Evolutionary conservation across 2,329 filamentous ascomycete genomes (phyloP), one percentile per base, ranked within the genome.

Genomic region (Laburnicola sp.): DNA sequence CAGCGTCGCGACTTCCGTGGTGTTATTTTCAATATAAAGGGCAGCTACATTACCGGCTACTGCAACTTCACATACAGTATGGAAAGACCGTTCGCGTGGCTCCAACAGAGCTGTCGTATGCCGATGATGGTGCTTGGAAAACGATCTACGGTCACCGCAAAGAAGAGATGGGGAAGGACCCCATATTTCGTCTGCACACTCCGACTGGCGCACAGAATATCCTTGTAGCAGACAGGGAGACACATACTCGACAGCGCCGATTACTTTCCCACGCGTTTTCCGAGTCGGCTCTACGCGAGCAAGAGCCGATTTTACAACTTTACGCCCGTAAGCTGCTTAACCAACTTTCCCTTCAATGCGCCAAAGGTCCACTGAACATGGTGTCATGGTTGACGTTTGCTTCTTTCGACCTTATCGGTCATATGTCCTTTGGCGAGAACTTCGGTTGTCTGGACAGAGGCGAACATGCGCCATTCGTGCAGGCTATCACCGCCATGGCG

Each of bases 101-200:
- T 2, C 72, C 72, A 0, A 66, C 69, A 34, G 66, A 74, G 45
- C 27, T 73, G 1, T 69, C 70, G 1, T 70, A 68, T 53, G 69
- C 56, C 35, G 58, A 65, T 6, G 56, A 10, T 9, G 42, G 36
- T 3, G 16, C 16, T 6, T 37, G 35, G 35, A 21, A 37, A 7
- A 21, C 21, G 7, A 21, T 37, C 5, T 21, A 16, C 8, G 35
- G 35, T 22, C n/a, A 21, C 3, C 21, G n/a, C 11, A 21, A 37
- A n/a, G 35, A 37, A 8, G 35, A 37, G 23, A 11, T 37, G 35
- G n/a, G n/a, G 8, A 37, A 21, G 9, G 21, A 21, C n/a, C 21
- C 21, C 7, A 11, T 21, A 21, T 37, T 16, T 22, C 23, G 23
- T 21, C 21, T 7, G 16, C n/a, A 21, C n/a, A n/a, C 21, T n/a